Conservation (phyloP, 345 rosid species). For the Pistacia atlantica region DNA sequence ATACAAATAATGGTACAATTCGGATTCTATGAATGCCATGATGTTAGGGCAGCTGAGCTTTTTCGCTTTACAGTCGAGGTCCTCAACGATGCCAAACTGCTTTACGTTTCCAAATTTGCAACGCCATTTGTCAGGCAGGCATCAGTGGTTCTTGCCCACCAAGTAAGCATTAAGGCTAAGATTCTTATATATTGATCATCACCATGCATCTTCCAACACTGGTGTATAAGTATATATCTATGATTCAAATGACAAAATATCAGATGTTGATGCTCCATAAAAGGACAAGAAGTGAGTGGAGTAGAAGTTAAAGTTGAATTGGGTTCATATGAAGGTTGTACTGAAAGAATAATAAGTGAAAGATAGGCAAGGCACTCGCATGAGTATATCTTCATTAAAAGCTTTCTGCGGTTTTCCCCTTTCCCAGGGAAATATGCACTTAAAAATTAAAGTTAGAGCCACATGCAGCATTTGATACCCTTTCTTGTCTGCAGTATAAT, state of each 20-base stretch:
- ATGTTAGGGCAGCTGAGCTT: slow-evolving; percentile 7
- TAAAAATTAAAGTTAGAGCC: not conserved
- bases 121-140: slow-evolving; percentile 24
- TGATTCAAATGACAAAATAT: not conserved
- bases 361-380: too few relatives aligned
- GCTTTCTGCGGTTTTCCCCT: slow-evolving; percentile 24
- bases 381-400: too few relatives aligned
- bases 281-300: too few relatives aligned
- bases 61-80: slow-evolving; percentile 28
- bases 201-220: not conserved
- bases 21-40: slow-evolving; percentile 16
- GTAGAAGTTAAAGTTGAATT: too few relatives aligned
- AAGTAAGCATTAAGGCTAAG: slow-evolving; percentile 13
- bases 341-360: too few relatives aligned
- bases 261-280: not conserved
- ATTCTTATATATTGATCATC: slow-evolving; percentile 5
- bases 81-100: slow-evolving; percentile 8
- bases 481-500: too few relatives aligned
- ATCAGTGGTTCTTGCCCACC: slow-evolving; percentile 14
- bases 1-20: too few relatives aligned
- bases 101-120: slow-evolving; percentile 23
- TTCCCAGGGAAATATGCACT: slow-evolving; percentile 7
- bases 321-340: too few relatives aligned
- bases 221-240: too few relatives aligned
- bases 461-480: not conserved